A percentile compares a stretch with the other conserved stretches of the same genome.
Conservation (phyloP, 1,284 basidiomycete genomes). For the Ceratobasidium papillatum region DNA sequence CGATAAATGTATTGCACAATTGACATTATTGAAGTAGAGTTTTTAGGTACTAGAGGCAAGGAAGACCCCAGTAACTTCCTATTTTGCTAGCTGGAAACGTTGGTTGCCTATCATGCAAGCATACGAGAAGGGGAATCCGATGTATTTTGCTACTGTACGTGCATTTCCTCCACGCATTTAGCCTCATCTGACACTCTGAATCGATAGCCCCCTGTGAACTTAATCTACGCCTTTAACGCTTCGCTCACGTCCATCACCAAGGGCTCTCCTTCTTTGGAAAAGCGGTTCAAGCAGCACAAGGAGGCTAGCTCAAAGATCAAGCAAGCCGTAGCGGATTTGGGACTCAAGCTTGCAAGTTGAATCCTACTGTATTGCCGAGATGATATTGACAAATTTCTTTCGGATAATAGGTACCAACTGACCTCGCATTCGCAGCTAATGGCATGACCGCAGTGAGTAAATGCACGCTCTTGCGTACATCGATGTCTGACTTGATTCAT, state of each 20-base stretch:
- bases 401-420: slow-evolving; percentile 62
- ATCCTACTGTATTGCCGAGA: background rate
- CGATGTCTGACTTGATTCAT: slow-evolving; percentile 29
- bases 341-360: slow-evolving; percentile 64
- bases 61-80: slow-evolving; percentile 75
- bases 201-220: slow-evolving; percentile 76
- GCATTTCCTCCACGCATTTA: background rate
- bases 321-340: slow-evolving; percentile 71
- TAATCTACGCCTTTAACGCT: slow-evolving; percentile 89
- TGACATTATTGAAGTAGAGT: background rate
- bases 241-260: slow-evolving; percentile 79
- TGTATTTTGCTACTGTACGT: slow-evolving; percentile 83
- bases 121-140: slow-evolving; percentile 76
- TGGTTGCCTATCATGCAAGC: slow-evolving; percentile 95
- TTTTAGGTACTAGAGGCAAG: slow-evolving; percentile 72
- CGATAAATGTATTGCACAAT: background rate
- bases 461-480: slow-evolving; percentile 28
- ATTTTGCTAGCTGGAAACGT: slow-evolving; percentile 91
- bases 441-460: slow-evolving; percentile 85
- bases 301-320: slow-evolving; percentile 80
- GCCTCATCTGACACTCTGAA: background rate
- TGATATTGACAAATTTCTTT: background rate
- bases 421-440: slow-evolving; percentile 77
- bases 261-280: slow-evolving; percentile 69
- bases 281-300: slow-evolving; percentile 82